Conservation (phyloP, 148 eudicot genomes). For the Dysphania ambrosioides region DNA sequence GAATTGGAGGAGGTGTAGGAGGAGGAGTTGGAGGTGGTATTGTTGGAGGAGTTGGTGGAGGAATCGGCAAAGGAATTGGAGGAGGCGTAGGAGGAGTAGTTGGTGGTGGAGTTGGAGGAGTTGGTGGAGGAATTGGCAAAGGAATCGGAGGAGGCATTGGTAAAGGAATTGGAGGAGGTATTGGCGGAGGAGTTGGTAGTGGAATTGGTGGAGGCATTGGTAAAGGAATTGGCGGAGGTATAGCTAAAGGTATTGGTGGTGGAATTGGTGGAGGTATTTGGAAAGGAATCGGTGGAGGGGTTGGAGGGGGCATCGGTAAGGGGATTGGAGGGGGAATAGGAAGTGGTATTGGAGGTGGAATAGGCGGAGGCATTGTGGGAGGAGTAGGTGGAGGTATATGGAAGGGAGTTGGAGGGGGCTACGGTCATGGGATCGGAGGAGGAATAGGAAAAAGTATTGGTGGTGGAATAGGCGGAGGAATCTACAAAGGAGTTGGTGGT, state of each 20-base stretch:
- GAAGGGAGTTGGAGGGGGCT: constrained; percentile 16
- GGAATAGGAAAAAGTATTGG: constrained; percentile 16
- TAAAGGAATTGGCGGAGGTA: constrained; percentile 13
- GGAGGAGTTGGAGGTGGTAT: constrained; percentile 19
- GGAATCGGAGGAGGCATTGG: constrained; percentile 16
- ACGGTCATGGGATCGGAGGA: constrained; percentile 20
- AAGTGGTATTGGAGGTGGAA: constrained; percentile 8
- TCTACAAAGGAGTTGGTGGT: background rate
- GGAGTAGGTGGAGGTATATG: constrained; percentile 20
- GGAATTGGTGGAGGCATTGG: constrained; percentile 20
- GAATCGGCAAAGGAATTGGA: constrained; percentile 15
- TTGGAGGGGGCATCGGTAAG: constrained; percentile 17
- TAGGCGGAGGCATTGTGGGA: constrained; percentile 1
- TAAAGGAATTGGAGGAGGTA: background rate
- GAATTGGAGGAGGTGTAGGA: background rate
- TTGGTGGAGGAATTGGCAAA: constrained; percentile 3
- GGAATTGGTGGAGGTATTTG: constrained; percentile 21
- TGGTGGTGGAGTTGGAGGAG: constrained; percentile 15
- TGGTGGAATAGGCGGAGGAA: constrained; percentile 8
- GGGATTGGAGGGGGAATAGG: constrained; percentile 21
- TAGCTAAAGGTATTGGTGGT: background rate
- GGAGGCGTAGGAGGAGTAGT: constrained; percentile 14
- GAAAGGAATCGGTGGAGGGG: constrained; percentile 23
- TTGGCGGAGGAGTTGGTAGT: constrained; percentile 4
- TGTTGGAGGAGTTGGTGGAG: constrained; percentile 10